phyloP scores from a whole-genome alignment of 345 rosid genomes.

The Acer negundo region DNA sequence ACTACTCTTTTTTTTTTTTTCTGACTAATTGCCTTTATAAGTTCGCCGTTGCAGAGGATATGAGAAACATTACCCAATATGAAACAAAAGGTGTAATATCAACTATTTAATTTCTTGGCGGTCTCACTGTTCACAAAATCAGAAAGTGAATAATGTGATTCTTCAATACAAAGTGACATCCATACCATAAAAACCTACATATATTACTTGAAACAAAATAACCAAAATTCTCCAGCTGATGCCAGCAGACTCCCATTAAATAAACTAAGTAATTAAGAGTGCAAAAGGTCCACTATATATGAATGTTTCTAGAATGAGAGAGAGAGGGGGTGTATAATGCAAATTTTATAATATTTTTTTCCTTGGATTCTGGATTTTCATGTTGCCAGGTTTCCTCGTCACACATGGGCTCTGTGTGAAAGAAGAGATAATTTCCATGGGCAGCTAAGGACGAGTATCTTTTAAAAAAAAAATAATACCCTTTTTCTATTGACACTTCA shows the following conservation, averaged over 20 bases:
- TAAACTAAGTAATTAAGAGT: slow-evolving; percentile 11
- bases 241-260: slow-evolving; percentile 29
- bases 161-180: slow-evolving; percentile 20
- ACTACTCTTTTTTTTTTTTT: too few species aligned
- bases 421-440: not conserved
- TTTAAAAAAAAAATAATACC: not conserved
- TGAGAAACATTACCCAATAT: not conserved
- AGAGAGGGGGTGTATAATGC: slow-evolving; percentile 20
- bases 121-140: not conserved
- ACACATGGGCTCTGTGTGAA: slow-evolving; percentile 37
- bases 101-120: not conserved
- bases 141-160: not conserved
- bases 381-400: slow-evolving; percentile 50
- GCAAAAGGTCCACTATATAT: slow-evolving; percentile 27
- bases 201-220: not conserved
- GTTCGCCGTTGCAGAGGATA: not conserved
- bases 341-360: slow-evolving; percentile 18
- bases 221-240: slow-evolving; percentile 27
- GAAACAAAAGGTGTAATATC: not conserved
- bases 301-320: slow-evolving; percentile 25
- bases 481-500: slow-evolving; percentile 9
- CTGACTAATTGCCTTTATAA: not conserved
- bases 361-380: slow-evolving; percentile 50
- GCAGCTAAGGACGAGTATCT: not conserved
- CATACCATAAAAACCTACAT: not conserved